Evolutionary conservation across 1,284 basidiomycete genomes (phyloP), one percentile per base, ranked within the genome.

Genomic region (Phlebopus sp.): DNA sequence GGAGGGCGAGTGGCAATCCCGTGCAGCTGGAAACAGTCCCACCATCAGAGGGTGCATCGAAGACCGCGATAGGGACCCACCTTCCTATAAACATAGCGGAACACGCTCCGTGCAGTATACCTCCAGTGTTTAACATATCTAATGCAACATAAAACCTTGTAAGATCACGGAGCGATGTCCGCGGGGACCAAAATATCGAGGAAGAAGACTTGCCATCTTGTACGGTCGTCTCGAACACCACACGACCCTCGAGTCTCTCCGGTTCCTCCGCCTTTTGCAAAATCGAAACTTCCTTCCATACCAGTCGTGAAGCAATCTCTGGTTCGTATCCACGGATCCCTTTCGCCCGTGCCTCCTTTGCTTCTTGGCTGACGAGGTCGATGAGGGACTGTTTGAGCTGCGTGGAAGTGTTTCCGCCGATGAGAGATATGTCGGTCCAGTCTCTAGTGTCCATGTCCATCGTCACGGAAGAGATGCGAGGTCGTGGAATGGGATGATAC

Each of bases 41-140:
- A 23, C 21, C n/a, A 25, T 46, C 4, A 35, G 18, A 9, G 11
- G 25, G 34, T 8, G n/a, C 14, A n/a, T 34, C 15, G 29, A 14
- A 29, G 27, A 17, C 29, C 18, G 36, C 25, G 14, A 13, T 8
- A 25, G 23, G 34, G 29, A 17, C 73, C 31, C 36, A 77, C 76
- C 71, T 68, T 57, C 78, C 77, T 47, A 80, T 68, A 37, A 80
- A 51, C 46, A 72, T 67, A 1, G 71, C 68, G 5, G 67, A 58
- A 47, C 76, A 79, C 3, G 70, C 78, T 14, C 78, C 74, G 45
- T 77, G 72, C 44, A 80, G 48, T 15, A 57, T 59, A 1, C 75
- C 72, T 5, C 53, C 48, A 19, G 52, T 57, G 47, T 73, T 76
- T 43, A 75, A 60, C 78, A 81, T 80, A 44, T 77, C 77, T 79